These are phyloP conservation scores for Casuarina glauca DNA, from an alignment of 306 rosid genomes.

Conservation along the genomic window DNA sequence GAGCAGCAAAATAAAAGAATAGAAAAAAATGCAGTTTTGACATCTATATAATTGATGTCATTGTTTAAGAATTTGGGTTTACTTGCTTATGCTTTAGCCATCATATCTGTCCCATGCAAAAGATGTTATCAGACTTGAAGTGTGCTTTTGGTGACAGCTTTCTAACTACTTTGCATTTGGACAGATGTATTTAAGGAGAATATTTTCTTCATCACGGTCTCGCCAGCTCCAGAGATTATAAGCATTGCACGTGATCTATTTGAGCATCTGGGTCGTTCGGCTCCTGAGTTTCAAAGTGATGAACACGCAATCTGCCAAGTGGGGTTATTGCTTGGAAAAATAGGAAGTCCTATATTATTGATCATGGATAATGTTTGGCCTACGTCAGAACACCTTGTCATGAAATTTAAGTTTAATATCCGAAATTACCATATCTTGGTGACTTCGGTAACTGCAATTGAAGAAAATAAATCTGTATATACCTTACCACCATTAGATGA, in stretches of 20 bases:
- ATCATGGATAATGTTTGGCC: not conserved
- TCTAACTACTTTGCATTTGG: no score
- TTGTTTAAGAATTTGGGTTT: no score
- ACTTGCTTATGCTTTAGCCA: no score
- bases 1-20: no score
- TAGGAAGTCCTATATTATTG: not conserved
- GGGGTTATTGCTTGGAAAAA: not conserved
- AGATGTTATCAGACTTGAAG: no score
- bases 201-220: not conserved
- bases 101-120: no score
- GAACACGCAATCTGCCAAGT: not conserved
- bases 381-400: not conserved
- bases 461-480: no score
- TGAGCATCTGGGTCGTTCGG: not conserved
- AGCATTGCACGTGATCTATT: not conserved
- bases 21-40: no score
- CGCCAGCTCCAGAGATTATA: not conserved
- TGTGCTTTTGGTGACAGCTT: no score
- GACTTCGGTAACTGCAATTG: not conserved
- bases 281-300: not conserved
- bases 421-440: not conserved
- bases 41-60: no score
- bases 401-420: not conserved
- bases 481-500: not conserved
- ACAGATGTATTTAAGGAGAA: no score